Evolutionary conservation across 108 stramenopile species (phyloP).

Genomic region (Craspedostauros australis): DNA sequence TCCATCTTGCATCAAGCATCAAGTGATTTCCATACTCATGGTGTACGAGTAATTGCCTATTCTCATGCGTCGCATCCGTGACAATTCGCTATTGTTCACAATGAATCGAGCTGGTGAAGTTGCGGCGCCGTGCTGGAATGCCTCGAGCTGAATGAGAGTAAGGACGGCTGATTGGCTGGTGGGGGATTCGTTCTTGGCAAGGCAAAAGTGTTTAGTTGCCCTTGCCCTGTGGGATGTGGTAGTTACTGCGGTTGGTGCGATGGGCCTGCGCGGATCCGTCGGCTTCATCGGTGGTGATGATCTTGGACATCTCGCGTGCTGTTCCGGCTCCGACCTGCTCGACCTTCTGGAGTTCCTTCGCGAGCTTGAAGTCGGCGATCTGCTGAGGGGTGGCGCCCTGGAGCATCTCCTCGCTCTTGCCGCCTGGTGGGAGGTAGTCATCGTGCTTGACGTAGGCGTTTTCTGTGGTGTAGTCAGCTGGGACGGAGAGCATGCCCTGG

Average conservation of each 20-base stretch:
- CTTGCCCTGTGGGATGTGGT: too few species aligned
- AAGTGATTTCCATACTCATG: too few species aligned
- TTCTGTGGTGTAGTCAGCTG: conserved; percentile 78
- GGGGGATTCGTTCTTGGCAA: too few species aligned
- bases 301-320: conserved; percentile 69
- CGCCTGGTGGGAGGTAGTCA: conserved; percentile 24
- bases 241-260: conserved; percentile 46
- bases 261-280: conserved; percentile 43
- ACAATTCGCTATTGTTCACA: too few species aligned
- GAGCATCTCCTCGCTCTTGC: conserved; percentile 21
- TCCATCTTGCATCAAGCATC: too few species aligned
- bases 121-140: too few species aligned
- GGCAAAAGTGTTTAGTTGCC: too few species aligned
- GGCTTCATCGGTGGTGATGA: conserved; percentile 56
- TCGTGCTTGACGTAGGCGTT: conserved; percentile 71
- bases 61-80: too few species aligned
- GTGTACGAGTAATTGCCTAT: too few species aligned
- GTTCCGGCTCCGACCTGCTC: conserved; percentile 85
- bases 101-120: too few species aligned
- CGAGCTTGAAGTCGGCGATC: conserved; percentile 64
- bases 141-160: too few species aligned
- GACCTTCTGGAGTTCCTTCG: conserved; percentile 82
- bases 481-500: conserved; percentile 77
- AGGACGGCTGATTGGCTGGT: too few species aligned
- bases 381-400: conserved; percentile 62